Evolutionary conservation across 805 yeast species (phyloP).

Genomic region (Pichia deserticola): DNA sequence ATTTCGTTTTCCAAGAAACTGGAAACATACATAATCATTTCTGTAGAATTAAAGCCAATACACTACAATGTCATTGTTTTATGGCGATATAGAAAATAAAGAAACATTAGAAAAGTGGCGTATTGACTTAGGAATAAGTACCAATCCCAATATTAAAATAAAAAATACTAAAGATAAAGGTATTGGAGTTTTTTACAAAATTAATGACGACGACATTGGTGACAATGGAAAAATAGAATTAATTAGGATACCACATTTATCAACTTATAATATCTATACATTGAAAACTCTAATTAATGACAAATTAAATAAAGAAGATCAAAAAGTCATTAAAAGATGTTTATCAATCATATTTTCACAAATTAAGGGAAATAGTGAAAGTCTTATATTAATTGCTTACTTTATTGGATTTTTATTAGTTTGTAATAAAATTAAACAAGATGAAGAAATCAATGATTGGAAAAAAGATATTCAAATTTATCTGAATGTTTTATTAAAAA

Average conservation of each 20-base stretch:
- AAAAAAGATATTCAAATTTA: slow-evolving; percentile 21
- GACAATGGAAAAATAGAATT: slow-evolving; percentile 23
- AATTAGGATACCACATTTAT: slow-evolving; percentile 31
- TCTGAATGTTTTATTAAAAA: slow-evolving; percentile 27
- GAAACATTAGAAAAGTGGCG: slow-evolving; percentile 11
- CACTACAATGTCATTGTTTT: slow-evolving; percentile 2
- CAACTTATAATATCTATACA: slow-evolving; percentile 28
- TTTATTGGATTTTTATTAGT: slow-evolving; percentile 18
- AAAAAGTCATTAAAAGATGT: slow-evolving; percentile 13
- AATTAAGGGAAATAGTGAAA: slow-evolving; percentile 17
- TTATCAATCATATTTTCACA: slow-evolving; percentile 9
- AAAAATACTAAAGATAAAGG: slow-evolving; percentile 21
- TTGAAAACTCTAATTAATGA: slow-evolving; percentile 15
- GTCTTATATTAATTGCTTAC: slow-evolving; percentile 21
- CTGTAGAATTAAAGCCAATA: too few relatives aligned
- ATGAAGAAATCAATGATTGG: background rate
- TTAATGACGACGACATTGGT: slow-evolving; percentile 1
- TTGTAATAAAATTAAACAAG: slow-evolving; percentile 1
- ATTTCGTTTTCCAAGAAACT: too few relatives aligned
- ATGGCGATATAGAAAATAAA: background rate
- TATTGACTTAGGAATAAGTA: slow-evolving; percentile 4
- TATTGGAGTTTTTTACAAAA: slow-evolving; percentile 28
- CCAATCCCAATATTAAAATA: slow-evolving; percentile 11
- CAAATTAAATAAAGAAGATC: slow-evolving; percentile 15
- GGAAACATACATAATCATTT: too few relatives aligned